Conservation (phyloP, 116 monocot genomes). For the Iris pallida region DNA sequence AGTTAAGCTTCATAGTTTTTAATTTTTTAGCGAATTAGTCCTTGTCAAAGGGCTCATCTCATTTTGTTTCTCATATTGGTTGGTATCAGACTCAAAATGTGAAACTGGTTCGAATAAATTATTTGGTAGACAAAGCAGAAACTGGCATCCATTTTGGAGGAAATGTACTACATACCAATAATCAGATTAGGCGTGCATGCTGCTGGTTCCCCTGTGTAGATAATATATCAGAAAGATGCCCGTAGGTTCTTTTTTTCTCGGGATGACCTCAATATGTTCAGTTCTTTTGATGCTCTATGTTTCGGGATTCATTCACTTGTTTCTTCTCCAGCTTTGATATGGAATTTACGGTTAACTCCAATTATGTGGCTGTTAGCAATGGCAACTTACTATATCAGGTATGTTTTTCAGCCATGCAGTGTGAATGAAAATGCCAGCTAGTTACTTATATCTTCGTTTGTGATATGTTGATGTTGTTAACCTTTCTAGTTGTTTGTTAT, state of each 20-base stretch:
- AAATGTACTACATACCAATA: conserved; percentile 56
- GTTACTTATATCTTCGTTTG: conserved; percentile 4
- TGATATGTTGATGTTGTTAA: conserved; percentile 3
- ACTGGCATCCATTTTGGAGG: conserved; percentile 66
- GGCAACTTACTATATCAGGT: conserved; percentile 93
- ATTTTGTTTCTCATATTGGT: conserved; percentile 18
- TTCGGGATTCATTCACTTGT: conserved; percentile 5
- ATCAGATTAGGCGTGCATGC: conserved; percentile 72
- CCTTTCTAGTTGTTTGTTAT: background rate
- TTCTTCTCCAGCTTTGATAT: conserved; percentile 69
- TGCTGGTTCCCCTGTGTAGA: conserved; percentile 97
- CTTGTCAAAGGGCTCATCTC: background rate
- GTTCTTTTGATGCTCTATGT: no score
- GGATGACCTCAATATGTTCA: background rate
- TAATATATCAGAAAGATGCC: conserved; percentile 49
- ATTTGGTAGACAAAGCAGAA: conserved; percentile 56
- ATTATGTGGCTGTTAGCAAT: conserved; percentile 89
- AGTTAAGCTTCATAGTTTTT: background rate
- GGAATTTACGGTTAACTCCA: conserved; percentile 74
- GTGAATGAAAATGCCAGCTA: background rate
- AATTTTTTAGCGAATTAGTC: background rate
- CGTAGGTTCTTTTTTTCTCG: conserved; percentile 34
- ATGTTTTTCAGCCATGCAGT: background rate
- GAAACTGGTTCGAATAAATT: conserved; percentile 66
- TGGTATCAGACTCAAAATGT: conserved; percentile 47